These are phyloP conservation scores for Canavalia gladiata DNA, from an alignment of 306 rosid genomes.

Conservation along the genomic window DNA sequence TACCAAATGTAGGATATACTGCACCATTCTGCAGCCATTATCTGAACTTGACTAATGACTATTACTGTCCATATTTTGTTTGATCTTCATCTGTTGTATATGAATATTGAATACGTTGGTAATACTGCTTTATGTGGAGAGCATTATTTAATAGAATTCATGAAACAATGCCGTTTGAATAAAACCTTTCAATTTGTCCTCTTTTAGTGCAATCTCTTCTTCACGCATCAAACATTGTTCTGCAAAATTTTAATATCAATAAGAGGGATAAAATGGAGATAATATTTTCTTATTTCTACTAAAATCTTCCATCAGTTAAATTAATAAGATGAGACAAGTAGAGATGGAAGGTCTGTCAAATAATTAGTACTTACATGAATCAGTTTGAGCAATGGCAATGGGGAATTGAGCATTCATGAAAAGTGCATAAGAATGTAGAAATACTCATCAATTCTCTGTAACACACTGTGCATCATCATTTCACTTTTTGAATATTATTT, in stretches of 20 bases:
- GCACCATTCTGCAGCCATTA: slow-evolving; percentile 5
- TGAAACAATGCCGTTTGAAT: neutral
- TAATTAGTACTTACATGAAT: slow-evolving; percentile 5
- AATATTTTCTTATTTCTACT: neutral
- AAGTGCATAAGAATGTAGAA: slow-evolving; percentile 38
- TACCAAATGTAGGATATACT: neutral
- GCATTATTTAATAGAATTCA: slow-evolving; percentile 1
- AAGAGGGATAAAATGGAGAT: neutral
- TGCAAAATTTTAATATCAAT: neutral
- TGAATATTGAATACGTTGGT: neutral
- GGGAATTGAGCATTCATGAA: slow-evolving; percentile 4
- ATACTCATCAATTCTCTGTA: slow-evolving; percentile 34
- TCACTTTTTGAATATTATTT: slow-evolving; percentile 28
- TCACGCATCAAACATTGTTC: slow-evolving; percentile 5
- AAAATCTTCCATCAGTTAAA: slow-evolving; percentile 16
- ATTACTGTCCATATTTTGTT: neutral
- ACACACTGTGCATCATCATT: slow-evolving; percentile 22
- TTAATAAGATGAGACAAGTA: slow-evolving; percentile 48
- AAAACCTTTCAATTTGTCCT: slow-evolving; percentile 22
- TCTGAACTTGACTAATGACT: slow-evolving; percentile 11
- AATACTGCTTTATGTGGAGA: neutral
- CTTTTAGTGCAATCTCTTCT: slow-evolving; percentile 22
- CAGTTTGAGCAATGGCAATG: slow-evolving; percentile 10
- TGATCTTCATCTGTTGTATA: slow-evolving; percentile 1
- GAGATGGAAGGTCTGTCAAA: neutral